These are phyloP conservation scores for Fusarium keratoplasticum DNA, from an alignment of 2,329 filamentous ascomycete genomes.

Conservation along the genomic window DNA sequence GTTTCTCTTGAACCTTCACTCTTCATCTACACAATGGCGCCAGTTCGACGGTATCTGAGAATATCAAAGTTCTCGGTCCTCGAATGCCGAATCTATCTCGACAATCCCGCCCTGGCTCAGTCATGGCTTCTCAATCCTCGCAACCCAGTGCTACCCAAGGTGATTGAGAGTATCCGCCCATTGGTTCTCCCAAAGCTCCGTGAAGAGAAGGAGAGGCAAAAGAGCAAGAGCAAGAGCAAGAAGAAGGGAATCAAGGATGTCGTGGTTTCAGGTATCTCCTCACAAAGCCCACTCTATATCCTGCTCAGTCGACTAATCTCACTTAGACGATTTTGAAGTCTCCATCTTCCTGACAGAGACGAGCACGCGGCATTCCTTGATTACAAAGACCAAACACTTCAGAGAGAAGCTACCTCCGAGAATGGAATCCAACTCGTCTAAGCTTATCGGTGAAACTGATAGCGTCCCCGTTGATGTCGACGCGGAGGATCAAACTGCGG, in stretches of 20 bases:
- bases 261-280: slow-evolving; percentile 74
- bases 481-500: slow-evolving; percentile 48
- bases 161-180: slow-evolving; percentile 87
- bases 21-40: slow-evolving; percentile 72
- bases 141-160: slow-evolving; percentile 80
- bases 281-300: not conserved
- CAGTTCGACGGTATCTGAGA: slow-evolving; percentile 87
- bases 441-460: slow-evolving; percentile 67
- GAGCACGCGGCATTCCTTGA: slow-evolving; percentile 83
- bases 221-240: slow-evolving; percentile 71
- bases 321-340: slow-evolving; percentile 91
- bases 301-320: slow-evolving; percentile 24
- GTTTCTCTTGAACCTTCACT: not conserved
- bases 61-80: slow-evolving; percentile 94
- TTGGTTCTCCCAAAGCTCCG: slow-evolving; percentile 90
- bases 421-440: slow-evolving; percentile 71
- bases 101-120: slow-evolving; percentile 84
- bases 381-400: slow-evolving; percentile 87
- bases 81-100: slow-evolving; percentile 96
- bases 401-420: slow-evolving; percentile 65
- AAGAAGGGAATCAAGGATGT: slow-evolving; percentile 91
- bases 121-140: slow-evolving; percentile 86
- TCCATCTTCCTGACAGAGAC: slow-evolving; percentile 93
- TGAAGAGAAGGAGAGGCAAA: slow-evolving; percentile 77
- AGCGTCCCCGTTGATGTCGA: slow-evolving; percentile 67